Percentiles rank a stretch among this genome's conserved stretches.
phyloP scores from a whole-genome alignment of 495 filamentous ascomycete genomes.

The Viridothelium virens region DNA sequence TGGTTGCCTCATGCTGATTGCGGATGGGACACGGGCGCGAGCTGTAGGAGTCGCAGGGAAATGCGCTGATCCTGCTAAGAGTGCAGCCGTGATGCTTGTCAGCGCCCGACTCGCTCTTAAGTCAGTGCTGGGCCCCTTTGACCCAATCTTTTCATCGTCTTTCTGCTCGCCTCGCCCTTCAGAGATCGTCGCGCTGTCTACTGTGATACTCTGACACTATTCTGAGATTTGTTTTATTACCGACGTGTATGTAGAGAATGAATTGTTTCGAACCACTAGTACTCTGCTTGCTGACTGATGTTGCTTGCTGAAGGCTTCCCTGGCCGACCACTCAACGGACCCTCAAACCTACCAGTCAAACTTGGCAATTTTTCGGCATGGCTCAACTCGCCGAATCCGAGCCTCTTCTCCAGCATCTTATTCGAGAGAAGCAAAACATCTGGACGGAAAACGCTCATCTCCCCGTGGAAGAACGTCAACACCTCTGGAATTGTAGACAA shows the following conservation, averaged over 20 bases:
- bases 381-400: slow-evolving; percentile 8
- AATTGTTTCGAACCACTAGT: background rate
- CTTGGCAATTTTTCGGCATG: background rate
- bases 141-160: background rate
- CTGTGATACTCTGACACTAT: background rate
- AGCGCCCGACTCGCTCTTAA: slow-evolving; percentile 6
- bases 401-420: slow-evolving; percentile 13
- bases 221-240: background rate
- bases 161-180: background rate
- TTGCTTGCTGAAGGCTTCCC: background rate
- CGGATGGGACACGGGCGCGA: background rate
- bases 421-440: slow-evolving; percentile 16
- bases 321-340: background rate
- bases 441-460: slow-evolving; percentile 12
- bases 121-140: background rate
- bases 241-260: slow-evolving; percentile 4
- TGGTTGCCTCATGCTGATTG: background rate
- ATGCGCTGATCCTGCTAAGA: background rate
- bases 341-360: background rate
- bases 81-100: background rate
- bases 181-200: background rate
- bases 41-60: background rate
- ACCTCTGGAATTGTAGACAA: slow-evolving; percentile 21
- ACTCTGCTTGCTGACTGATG: background rate
- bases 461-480: slow-evolving; percentile 17